Evolutionary conservation across 2,329 filamentous ascomycete genomes (phyloP).

Genomic region (Penicillium sp.): DNA sequence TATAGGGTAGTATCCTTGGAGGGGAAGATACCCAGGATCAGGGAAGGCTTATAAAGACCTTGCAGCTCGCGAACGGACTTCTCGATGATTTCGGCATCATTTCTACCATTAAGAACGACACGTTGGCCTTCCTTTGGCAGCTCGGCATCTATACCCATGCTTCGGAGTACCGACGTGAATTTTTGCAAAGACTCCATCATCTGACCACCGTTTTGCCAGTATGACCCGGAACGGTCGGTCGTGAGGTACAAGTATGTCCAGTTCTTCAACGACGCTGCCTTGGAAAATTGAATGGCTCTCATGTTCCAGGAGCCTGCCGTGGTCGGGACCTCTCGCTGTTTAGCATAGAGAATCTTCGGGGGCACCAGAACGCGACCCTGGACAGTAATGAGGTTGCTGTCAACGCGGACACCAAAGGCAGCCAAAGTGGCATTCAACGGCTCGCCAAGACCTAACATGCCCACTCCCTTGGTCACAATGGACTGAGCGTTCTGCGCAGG

Average conservation of each 20-base stretch:
- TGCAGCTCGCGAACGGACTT: conserved; percentile 24
- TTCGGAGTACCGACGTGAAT: conserved; percentile 25
- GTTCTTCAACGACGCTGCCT: conserved; percentile 39
- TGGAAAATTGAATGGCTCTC: conserved; percentile 56
- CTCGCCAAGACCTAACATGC: conserved; percentile 58
- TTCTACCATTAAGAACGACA: conserved; percentile 13
- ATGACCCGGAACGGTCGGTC: not conserved
- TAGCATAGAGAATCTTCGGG: conserved; percentile 62
- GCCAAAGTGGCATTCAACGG: conserved; percentile 45
- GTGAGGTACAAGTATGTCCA: conserved; percentile 32
- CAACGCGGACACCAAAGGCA: conserved; percentile 60
- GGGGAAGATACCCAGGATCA: conserved; percentile 64
- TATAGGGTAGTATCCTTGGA: conserved; percentile 58
- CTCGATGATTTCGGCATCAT: conserved; percentile 21
- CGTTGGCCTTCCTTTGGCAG: conserved; percentile 10
- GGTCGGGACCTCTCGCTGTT: conserved; percentile 7
- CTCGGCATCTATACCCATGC: conserved; percentile 27
- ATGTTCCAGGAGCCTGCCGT: conserved; percentile 71
- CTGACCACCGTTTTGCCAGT: conserved; percentile 7
- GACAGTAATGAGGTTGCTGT: conserved; percentile 64
- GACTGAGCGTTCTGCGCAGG: conserved; percentile 68
- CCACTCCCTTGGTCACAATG: conserved; percentile 58
- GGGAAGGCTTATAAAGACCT: conserved; percentile 15
- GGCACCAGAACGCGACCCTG: conserved; percentile 65
- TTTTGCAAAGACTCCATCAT: conserved; percentile 12